phyloP scores from a whole-genome alignment of 768 basidiomycete species.

The Russula foetens region DNA sequence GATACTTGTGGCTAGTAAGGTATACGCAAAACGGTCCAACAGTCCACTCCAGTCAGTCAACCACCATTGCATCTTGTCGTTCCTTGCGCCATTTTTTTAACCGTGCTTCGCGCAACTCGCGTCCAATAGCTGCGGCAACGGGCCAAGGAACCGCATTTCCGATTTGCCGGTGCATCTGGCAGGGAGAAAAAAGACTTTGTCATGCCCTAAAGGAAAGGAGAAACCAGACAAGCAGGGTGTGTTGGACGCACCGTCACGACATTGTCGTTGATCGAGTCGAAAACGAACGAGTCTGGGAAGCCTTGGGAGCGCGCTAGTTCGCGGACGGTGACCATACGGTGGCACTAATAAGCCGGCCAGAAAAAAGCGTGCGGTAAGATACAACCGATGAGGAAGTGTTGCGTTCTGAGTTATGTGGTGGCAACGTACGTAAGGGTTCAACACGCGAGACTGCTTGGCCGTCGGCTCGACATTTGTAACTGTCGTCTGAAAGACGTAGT shows the following conservation, averaged over 20 bases:
- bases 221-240: no score
- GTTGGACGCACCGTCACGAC: slow-evolving; percentile 49
- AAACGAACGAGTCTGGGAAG: slow-evolving; percentile 68
- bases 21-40: neutral
- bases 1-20: neutral
- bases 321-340: slow-evolving; percentile 63
- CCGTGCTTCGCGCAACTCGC: slow-evolving; percentile 45
- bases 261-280: slow-evolving; percentile 42
- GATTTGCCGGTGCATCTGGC: slow-evolving; percentile 71
- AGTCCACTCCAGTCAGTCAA: slow-evolving; percentile 7
- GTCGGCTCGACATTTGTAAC: slow-evolving; percentile 74
- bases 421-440: slow-evolving; percentile 54
- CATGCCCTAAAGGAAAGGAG: no score
- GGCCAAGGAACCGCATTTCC: slow-evolving; percentile 75
- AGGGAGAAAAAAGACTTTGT: neutral
- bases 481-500: slow-evolving; percentile 58
- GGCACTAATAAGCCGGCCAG: slow-evolving; percentile 36
- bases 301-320: slow-evolving; percentile 78
- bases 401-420: neutral
- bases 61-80: neutral
- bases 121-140: slow-evolving; percentile 54
- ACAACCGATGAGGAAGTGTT: no score
- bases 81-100: slow-evolving; percentile 31
- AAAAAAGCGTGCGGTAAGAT: neutral
- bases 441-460: slow-evolving; percentile 64